A percentile compares a stretch with the other conserved stretches of the same genome.
Evolutionary conservation across 2,329 filamentous ascomycete genomes (phyloP).

Genomic region (Metarhizium brunneum): DNA sequence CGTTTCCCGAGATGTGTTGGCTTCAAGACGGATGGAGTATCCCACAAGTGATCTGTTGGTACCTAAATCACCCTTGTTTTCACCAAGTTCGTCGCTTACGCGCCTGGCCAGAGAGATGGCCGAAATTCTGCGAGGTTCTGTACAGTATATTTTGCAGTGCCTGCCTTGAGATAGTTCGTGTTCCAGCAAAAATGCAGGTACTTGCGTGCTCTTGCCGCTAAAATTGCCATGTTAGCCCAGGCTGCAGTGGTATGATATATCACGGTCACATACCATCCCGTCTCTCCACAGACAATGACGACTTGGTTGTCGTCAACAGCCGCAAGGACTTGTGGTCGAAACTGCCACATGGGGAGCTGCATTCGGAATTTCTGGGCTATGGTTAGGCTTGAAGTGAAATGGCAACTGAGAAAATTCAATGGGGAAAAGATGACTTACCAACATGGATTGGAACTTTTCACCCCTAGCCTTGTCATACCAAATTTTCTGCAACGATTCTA

Average conservation of each 20-base stretch:
- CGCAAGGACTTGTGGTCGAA: constrained; percentile 66
- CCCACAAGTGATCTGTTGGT: constrained; percentile 78
- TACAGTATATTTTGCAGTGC: constrained; percentile 88
- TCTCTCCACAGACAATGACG: constrained; percentile 92
- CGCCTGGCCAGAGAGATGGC: constrained; percentile 88
- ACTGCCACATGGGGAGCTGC: constrained; percentile 84
- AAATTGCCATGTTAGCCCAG: constrained; percentile 12
- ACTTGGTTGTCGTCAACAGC: constrained; percentile 74
- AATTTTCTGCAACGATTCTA: constrained; percentile 45
- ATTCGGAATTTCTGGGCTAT: constrained; percentile 47
- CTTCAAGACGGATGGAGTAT: constrained; percentile 88
- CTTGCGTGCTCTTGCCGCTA: constrained; percentile 89
- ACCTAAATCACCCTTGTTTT: constrained; percentile 72
- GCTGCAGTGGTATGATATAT: not conserved
- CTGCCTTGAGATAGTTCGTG: constrained; percentile 74
- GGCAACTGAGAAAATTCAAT: not conserved
- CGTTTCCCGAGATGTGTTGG: constrained; percentile 73
- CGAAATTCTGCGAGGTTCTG: constrained; percentile 89
- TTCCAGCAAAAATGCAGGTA: constrained; percentile 90
- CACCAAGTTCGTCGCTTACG: constrained; percentile 91
- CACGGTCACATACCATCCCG: constrained; percentile 55
- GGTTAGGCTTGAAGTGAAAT: not conserved
- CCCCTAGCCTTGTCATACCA: constrained; percentile 50
- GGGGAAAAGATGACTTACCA: constrained; percentile 33
- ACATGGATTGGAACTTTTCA: constrained; percentile 67